Evolutionary conservation across 441 rosid genomes (phyloP).

Genomic region (Hura crepitans): DNA sequence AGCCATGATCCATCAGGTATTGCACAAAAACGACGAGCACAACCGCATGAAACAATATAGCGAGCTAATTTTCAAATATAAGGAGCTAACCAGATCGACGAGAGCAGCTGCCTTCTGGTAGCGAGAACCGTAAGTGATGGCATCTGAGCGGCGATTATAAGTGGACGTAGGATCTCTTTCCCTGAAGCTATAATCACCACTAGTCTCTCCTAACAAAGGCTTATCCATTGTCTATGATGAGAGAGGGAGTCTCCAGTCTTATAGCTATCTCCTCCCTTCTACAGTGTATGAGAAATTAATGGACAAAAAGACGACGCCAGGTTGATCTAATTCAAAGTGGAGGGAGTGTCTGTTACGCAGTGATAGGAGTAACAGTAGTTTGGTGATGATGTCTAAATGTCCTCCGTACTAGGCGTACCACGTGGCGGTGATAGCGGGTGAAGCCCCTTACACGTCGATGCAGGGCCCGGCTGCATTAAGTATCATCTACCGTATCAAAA

Average conservation of each 20-base stretch:
- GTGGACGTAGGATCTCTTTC: constrained; percentile 23
- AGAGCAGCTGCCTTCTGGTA: constrained; percentile 93
- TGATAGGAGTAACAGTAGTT: neutral
- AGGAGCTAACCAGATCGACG: constrained; percentile 75
- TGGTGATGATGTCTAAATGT: neutral
- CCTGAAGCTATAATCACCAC: constrained; percentile 17
- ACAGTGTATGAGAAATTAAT: neutral
- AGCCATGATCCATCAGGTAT: neutral
- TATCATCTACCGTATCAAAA: neutral
- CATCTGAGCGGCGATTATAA: constrained; percentile 62
- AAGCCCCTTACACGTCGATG: neutral
- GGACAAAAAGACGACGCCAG: neutral
- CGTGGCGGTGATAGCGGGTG: too few species aligned
- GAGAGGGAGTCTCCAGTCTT: neutral
- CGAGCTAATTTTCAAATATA: too few species aligned
- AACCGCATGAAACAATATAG: neutral
- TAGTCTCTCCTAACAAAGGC: constrained; percentile 53
- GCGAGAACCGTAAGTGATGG: constrained; percentile 69
- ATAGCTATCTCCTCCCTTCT: neutral
- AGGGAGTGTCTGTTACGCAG: neutral
- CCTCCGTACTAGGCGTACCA: neutral
- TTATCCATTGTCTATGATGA: constrained; percentile 40
- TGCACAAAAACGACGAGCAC: too few species aligned
- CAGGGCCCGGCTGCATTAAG: neutral
- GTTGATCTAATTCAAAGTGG: neutral